phyloP scores from a whole-genome alignment of 192 early-diverging fungal genomes.

The Pilaira anomala region DNA sequence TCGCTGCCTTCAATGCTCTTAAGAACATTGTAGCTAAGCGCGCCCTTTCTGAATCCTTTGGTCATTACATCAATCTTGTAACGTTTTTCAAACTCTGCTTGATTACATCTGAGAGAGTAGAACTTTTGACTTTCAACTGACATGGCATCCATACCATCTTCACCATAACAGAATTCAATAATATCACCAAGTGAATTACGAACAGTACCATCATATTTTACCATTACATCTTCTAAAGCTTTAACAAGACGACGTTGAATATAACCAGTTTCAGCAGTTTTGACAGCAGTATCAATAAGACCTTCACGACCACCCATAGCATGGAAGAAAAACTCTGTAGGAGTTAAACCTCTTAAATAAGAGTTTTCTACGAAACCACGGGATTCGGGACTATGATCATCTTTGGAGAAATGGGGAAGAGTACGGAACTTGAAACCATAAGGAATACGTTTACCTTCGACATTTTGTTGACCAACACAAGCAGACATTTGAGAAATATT shows the following conservation, averaged over 20 bases:
- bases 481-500: conserved; percentile 98
- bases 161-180: conserved; percentile 98
- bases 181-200: conserved; percentile 93
- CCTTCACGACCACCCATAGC: conserved; percentile 99
- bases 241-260: conserved; percentile 99
- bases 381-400: conserved; percentile 84
- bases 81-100: conserved; percentile 71
- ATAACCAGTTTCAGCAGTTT: conserved; percentile 98
- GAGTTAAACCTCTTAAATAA: conserved; percentile 98
- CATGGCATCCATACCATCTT: conserved; percentile 94
- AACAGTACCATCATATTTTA: conserved; percentile 97
- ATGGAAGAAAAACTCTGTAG: conserved; percentile 89
- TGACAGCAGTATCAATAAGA: conserved; percentile 99
- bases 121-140: conserved; percentile 81
- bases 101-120: conserved; percentile 61
- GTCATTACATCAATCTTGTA: conserved; percentile 82
- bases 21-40: conserved; percentile 82
- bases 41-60: conserved; percentile 69
- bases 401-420: conserved; percentile 90
- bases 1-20: conserved; percentile 73
- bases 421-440: conserved; percentile 98
- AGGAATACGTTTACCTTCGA: conserved; percentile 97
- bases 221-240: conserved; percentile 91
- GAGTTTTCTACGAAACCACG: conserved; percentile 97
- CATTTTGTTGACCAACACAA: conserved; percentile 94